These are phyloP conservation scores for Fusarium pseudonygamai DNA, from an alignment of 2,329 filamentous ascomycete species.

Conservation along the genomic window DNA sequence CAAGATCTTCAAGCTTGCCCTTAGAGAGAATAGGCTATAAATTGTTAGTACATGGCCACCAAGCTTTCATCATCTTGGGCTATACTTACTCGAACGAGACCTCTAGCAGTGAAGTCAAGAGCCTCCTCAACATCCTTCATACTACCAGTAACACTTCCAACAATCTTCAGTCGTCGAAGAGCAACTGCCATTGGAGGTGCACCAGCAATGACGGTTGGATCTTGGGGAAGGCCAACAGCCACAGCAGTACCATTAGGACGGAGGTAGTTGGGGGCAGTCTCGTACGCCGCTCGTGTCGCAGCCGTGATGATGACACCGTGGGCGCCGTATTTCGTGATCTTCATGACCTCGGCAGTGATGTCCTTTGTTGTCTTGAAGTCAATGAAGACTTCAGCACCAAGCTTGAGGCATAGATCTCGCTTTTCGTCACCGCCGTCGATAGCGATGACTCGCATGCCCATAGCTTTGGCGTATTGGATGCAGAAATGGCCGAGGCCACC, in stretches of 20 bases:
- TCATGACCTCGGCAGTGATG: slow-evolving; percentile 77
- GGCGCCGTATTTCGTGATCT: slow-evolving; percentile 79
- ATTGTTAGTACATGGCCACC: not conserved
- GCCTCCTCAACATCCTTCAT: slow-evolving; percentile 41
- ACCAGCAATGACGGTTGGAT: slow-evolving; percentile 34
- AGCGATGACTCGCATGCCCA: slow-evolving; percentile 81
- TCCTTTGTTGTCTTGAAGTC: slow-evolving; percentile 81
- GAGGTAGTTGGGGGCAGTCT: slow-evolving; percentile 86
- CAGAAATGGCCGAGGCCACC: slow-evolving; percentile 80
- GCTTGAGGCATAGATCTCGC: slow-evolving; percentile 70
- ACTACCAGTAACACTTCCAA: slow-evolving; percentile 38
- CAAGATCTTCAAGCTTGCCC: slow-evolving; percentile 40
- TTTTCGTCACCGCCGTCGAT: slow-evolving; percentile 86
- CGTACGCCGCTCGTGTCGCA: slow-evolving; percentile 89
- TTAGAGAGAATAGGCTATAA: slow-evolving; percentile 36
- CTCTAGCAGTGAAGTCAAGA: slow-evolving; percentile 40
- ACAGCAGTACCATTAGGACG: slow-evolving; percentile 81
- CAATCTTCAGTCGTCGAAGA: slow-evolving; percentile 34
- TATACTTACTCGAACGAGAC: slow-evolving; percentile 35
- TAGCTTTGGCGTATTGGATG: slow-evolving; percentile 85
- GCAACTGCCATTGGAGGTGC: slow-evolving; percentile 30
- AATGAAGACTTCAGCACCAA: slow-evolving; percentile 77
- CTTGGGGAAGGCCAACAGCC: slow-evolving; percentile 79
- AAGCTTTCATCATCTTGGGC: no score
- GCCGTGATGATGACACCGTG: slow-evolving; percentile 88